Evolutionary conservation across 2,329 filamentous ascomycete species (phyloP).

Genomic region (Colletotrichum magnum): DNA sequence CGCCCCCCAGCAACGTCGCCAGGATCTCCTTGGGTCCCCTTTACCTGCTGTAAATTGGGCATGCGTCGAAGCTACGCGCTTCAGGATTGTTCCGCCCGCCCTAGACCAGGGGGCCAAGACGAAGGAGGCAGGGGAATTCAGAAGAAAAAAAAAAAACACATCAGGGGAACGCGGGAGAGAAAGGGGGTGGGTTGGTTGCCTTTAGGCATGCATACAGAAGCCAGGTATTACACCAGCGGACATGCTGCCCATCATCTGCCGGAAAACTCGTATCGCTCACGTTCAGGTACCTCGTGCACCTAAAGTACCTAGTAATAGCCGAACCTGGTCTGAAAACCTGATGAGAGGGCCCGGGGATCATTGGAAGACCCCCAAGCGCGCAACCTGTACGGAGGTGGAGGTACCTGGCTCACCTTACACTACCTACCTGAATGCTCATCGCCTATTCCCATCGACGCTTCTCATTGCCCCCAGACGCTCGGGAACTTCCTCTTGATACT

Average conservation of each 20-base stretch:
- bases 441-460: neutral
- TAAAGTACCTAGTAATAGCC: too few relatives aligned
- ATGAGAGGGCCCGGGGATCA: too few relatives aligned
- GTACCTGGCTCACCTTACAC: too few relatives aligned
- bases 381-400: too few relatives aligned
- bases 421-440: conserved; percentile 3
- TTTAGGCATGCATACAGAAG: too few relatives aligned
- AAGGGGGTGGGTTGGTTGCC: too few relatives aligned
- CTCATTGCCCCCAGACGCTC: neutral
- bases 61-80: conserved; percentile 30
- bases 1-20: conserved; percentile 19
- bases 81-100: conserved; percentile 33
- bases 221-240: too few relatives aligned
- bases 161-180: neutral
- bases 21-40: conserved; percentile 20
- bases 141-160: conserved; percentile 4
- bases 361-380: too few relatives aligned
- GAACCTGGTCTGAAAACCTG: too few relatives aligned
- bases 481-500: neutral
- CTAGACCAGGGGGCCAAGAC: conserved; percentile 27
- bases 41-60: conserved; percentile 10
- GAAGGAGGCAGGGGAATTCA: conserved; percentile 4
- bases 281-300: too few relatives aligned
- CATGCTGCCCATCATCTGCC: too few relatives aligned
- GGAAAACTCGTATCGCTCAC: too few relatives aligned